phyloP scores from a whole-genome alignment of 106 monocot species.

The Vanilla planifolia region DNA sequence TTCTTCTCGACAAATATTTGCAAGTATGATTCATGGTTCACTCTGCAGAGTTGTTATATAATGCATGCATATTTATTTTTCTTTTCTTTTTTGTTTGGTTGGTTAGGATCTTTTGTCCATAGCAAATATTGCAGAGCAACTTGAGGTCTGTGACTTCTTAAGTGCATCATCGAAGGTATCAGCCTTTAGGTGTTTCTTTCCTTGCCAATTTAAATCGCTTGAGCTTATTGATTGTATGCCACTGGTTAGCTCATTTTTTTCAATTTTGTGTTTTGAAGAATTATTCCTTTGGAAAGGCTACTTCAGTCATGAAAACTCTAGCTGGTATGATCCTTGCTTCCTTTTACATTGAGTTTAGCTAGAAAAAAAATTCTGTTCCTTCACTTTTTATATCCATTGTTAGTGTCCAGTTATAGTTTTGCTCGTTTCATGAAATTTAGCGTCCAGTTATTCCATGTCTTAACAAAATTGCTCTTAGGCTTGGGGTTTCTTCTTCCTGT shows the following conservation, averaged over 20 bases:
- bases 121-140: slow-evolving; percentile 95
- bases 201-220: not conserved
- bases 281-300: slow-evolving; percentile 92
- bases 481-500: no score
- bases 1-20: slow-evolving; percentile 95
- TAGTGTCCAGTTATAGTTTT: no score
- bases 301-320: slow-evolving; percentile 97
- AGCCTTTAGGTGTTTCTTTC: not conserved
- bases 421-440: no score
- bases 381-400: no score
- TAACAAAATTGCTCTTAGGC: no score
- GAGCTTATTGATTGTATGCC: not conserved
- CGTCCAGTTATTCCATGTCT: no score
- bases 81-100: slow-evolving; percentile 9
- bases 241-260: slow-evolving; percentile 8
- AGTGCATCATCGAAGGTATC: slow-evolving; percentile 85
- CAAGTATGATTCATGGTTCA: slow-evolving; percentile 43
- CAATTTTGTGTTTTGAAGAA: slow-evolving; percentile 53
- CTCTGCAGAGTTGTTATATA: not conserved
- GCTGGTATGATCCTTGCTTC: slow-evolving; percentile 44
- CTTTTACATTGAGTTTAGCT: no score
- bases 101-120: slow-evolving; percentile 79
- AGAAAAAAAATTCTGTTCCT: no score
- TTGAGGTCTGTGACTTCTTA: slow-evolving; percentile 98
- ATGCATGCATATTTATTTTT: not conserved